phyloP scores from a whole-genome alignment of 805 yeast species.

The Ogataea ganodermae region DNA sequence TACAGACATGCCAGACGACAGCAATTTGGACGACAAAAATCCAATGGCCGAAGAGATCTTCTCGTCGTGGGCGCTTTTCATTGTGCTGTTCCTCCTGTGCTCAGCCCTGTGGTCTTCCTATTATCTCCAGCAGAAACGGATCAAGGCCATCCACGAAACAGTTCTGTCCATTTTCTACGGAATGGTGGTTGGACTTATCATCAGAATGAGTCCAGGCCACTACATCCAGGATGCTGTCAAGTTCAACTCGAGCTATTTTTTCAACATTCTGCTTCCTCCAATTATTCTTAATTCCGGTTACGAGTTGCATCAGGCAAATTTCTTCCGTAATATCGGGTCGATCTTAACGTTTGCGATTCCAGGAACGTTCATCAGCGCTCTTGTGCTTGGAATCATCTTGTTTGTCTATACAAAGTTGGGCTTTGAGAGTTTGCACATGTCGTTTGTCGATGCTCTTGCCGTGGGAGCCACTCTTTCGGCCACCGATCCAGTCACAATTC shows the following conservation, averaged over 20 bases:
- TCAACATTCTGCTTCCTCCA: slow-evolving; percentile 92
- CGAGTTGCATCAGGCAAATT: slow-evolving; percentile 93
- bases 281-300: slow-evolving; percentile 95
- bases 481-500: slow-evolving; percentile 96
- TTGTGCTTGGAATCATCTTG: slow-evolving; percentile 85
- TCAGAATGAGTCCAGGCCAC: slow-evolving; percentile 92
- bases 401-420: slow-evolving; percentile 92
- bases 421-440: slow-evolving; percentile 80
- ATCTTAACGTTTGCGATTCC: slow-evolving; percentile 94
- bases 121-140: slow-evolving; percentile 85
- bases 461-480: slow-evolving; percentile 98
- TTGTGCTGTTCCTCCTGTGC: slow-evolving; percentile 74
- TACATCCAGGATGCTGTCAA: slow-evolving; percentile 96
- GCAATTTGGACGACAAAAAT: slow-evolving; percentile 58
- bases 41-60: slow-evolving; percentile 94
- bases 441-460: slow-evolving; percentile 95
- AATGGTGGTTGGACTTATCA: slow-evolving; percentile 90
- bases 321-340: slow-evolving; percentile 88
- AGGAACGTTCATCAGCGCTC: slow-evolving; percentile 90
- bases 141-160: slow-evolving; percentile 96
- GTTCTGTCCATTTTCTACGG: slow-evolving; percentile 95
- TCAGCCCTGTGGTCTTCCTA: slow-evolving; percentile 95
- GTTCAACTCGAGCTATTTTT: slow-evolving; percentile 91
- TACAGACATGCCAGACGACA: slow-evolving; percentile 50
- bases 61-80: slow-evolving; percentile 96